Conservation (phyloP, 805 yeast species). For the Starmerella roubikii region DNA sequence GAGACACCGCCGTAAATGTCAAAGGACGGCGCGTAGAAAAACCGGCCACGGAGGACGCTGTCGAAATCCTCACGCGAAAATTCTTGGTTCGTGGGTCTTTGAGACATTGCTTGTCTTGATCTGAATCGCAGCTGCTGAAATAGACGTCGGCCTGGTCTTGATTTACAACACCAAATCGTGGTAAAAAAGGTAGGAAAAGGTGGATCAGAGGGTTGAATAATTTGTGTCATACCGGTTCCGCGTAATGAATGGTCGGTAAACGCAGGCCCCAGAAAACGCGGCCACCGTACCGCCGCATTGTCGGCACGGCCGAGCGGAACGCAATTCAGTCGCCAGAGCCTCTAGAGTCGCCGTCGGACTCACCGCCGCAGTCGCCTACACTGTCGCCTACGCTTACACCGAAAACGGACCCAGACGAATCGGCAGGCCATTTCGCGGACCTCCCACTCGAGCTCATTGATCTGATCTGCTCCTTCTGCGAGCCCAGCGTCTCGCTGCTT, state of each 20-base stretch:
- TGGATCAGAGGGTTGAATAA: not conserved
- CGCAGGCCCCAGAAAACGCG: constrained; percentile 71
- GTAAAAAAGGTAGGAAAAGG: too few relatives aligned
- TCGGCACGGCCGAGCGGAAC: constrained; percentile 23
- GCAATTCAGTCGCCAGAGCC: not conserved
- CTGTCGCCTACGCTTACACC: not conserved
- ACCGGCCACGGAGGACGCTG: constrained; percentile 82
- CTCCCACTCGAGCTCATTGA: constrained; percentile 41
- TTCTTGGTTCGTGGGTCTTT: constrained; percentile 15
- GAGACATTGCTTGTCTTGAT: constrained; percentile 10
- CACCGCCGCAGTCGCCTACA: not conserved
- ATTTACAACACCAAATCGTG: not conserved
- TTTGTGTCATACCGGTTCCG: not conserved
- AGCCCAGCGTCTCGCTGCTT: constrained; percentile 33
- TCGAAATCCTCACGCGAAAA: constrained; percentile 83
- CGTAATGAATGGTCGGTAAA: constrained; percentile 61
- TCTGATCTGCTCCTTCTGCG: constrained; percentile 27
- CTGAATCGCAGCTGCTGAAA: not conserved
- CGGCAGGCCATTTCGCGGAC: not conserved
- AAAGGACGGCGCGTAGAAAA: constrained; percentile 94
- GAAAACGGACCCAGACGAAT: not conserved
- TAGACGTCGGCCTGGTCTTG: not conserved
- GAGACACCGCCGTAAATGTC: constrained; percentile 98
- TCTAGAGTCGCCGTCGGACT: not conserved
- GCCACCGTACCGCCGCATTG: constrained; percentile 69